Base-by-base conservation (phyloP, 225 moss, liverwort and hornwort genomes). In the Pseudisothecium myosuroides region DNA sequence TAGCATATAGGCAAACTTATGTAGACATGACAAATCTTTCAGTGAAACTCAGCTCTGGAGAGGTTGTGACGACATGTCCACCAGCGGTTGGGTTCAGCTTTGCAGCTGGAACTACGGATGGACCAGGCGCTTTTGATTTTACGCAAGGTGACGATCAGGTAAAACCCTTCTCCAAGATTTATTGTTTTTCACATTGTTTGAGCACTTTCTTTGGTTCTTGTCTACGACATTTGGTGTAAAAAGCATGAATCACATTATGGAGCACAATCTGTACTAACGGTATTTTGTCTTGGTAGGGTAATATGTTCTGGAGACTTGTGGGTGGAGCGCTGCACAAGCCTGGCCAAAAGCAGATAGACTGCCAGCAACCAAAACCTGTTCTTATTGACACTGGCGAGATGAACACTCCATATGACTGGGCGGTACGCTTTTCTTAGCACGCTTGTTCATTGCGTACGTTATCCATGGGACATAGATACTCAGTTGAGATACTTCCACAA, bases 41-140 rank as follows among this genome's bases (percentile, higher is more conserved):
- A 67, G 99, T 99, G 61, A 94, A 88, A 76, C 94, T 95, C 83
- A 86, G 93, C 78, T 91, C 94, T 89, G 93, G 93, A 45, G 88
- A 95, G 89, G 89, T 93, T 41, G 96, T 95, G 84, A 92, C 83
- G 82, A 99, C 99, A 62, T 99, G 99, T 88, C 99, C 97, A 86
- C 94, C 97, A 74, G 96, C 97, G 17, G 94, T 99, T 64, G 99
- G 99, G 55, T 99, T 99, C 91, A 98, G 97, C 78, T 99, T 99
- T 94, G 99, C 99, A 82, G 99, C 97, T 84, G 99, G 99, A 85
- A 99, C 99, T 83, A 97, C 99, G 50, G 99, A 99, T 92, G 99
- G 99, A 78, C 97, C 97, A 17, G 97, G 97, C 81, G 99, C 99
- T 71, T 99, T 99, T 94, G 95, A 95, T 92, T 99, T 99, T 89